phyloP scores from a whole-genome alignment of 1,284 basidiomycete species.

The Rhodotorula sp. region DNA sequence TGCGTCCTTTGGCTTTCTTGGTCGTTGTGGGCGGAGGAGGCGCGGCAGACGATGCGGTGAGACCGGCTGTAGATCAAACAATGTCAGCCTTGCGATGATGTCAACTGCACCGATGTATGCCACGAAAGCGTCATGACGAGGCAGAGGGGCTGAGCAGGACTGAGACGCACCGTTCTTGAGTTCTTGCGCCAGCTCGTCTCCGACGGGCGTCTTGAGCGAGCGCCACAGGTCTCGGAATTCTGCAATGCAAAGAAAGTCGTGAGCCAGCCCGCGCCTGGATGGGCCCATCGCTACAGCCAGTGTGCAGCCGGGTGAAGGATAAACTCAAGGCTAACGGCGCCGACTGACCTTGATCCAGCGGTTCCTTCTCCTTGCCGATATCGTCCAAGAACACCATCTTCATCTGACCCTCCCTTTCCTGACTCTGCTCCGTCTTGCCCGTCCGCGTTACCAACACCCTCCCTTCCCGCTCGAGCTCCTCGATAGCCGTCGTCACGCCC shows the following conservation, averaged over 20 bases:
- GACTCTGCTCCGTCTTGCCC: slow-evolving; percentile 56
- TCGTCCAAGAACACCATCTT: slow-evolving; percentile 91
- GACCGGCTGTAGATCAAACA: slow-evolving; percentile 22
- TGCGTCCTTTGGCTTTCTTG: slow-evolving; percentile 67
- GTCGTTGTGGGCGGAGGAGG: slow-evolving; percentile 13
- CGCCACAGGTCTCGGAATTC: slow-evolving; percentile 88
- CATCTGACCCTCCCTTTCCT: slow-evolving; percentile 61
- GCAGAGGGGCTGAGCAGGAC: no score
- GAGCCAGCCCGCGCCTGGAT: not conserved
- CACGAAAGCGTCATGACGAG: no score
- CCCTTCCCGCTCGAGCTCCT: slow-evolving; percentile 81
- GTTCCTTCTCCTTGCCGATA: slow-evolving; percentile 60
- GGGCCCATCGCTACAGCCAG: not conserved
- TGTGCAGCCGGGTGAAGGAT: not conserved
- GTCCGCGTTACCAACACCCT: slow-evolving; percentile 82
- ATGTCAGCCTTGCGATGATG: no score
- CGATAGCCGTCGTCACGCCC: slow-evolving; percentile 73
- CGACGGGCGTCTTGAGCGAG: slow-evolving; percentile 74
- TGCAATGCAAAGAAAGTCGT: slow-evolving; percentile 47
- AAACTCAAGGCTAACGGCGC: no score
- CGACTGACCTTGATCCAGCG: slow-evolving; percentile 72
- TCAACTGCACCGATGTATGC: no score
- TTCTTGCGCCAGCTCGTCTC: slow-evolving; percentile 55
- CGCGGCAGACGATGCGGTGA: slow-evolving; percentile 32
- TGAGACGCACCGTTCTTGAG: slow-evolving; percentile 20